Conservation (phyloP, 768 basidiomycete species). For the Russula compacta region DNA sequence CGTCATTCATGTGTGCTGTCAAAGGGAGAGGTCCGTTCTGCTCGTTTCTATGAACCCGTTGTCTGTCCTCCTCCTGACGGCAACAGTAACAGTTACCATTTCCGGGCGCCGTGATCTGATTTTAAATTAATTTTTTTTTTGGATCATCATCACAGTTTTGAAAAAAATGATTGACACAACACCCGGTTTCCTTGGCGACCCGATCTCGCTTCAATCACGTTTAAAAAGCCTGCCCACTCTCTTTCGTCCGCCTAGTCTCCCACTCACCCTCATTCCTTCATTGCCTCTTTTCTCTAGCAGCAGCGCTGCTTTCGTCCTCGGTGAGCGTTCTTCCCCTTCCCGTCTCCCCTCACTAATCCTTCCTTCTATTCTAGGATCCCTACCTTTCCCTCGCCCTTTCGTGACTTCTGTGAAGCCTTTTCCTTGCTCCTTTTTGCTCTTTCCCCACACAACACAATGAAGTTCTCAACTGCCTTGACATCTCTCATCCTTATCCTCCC, state of each 20-base stretch:
- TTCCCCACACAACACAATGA: slow-evolving; percentile 15
- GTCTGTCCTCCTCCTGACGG: background rate
- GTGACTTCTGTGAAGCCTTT: slow-evolving; percentile 42
- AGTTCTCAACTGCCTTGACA: slow-evolving; percentile 13
- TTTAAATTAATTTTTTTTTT: background rate
- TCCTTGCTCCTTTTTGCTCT: background rate
- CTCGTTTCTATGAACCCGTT: slow-evolving; percentile 1
- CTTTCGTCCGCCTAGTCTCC: background rate
- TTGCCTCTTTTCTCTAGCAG: slow-evolving; percentile 31
- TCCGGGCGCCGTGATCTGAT: slow-evolving; percentile 12
- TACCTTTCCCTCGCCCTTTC: slow-evolving; percentile 29
- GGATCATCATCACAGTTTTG: background rate
- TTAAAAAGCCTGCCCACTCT: background rate
- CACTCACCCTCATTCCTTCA: slow-evolving; percentile 25
- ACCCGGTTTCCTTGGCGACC: slow-evolving; percentile 9
- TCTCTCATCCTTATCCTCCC: slow-evolving; percentile 1
- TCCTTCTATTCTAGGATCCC: slow-evolving; percentile 26
- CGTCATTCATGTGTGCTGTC: slow-evolving; percentile 69
- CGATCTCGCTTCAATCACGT: background rate
- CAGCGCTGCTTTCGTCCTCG: slow-evolving; percentile 40
- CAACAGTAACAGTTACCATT: background rate
- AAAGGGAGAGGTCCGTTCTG: slow-evolving; percentile 35
- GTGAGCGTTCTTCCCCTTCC: slow-evolving; percentile 16
- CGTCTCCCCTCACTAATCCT: slow-evolving; percentile 5
- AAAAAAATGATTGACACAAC: background rate